Evolutionary conservation across 495 filamentous ascomycete species (phyloP).

Genomic region (Hypoxylon intermedium): DNA sequence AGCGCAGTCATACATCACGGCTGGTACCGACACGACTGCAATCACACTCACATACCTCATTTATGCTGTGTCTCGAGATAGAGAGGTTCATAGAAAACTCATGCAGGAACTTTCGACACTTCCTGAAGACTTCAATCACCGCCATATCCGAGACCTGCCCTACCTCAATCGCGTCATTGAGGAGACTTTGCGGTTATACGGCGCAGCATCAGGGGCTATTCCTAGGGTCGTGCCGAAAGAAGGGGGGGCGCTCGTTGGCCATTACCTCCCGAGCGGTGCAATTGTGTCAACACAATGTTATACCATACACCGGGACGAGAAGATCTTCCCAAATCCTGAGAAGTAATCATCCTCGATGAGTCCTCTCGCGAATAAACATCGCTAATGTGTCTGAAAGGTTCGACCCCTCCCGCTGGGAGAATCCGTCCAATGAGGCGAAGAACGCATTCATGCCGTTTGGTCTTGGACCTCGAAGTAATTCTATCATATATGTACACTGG

Average conservation of each 20-base stretch:
- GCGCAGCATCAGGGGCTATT: constrained; percentile 54
- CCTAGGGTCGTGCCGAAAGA: constrained; percentile 40
- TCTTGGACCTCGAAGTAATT: constrained; percentile 42
- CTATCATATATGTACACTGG: constrained; percentile 28
- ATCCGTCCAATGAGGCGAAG: constrained; percentile 54
- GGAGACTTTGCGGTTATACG: constrained; percentile 64
- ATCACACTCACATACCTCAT: constrained; percentile 53
- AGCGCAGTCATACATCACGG: constrained; percentile 55
- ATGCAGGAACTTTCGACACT: constrained; percentile 51
- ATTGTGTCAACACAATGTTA: constrained; percentile 45
- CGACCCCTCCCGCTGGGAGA: constrained; percentile 30
- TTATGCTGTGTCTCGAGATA: constrained; percentile 43
- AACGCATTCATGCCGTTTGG: constrained; percentile 59
- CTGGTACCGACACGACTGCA: constrained; percentile 59
- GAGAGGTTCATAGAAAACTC: constrained; percentile 46
- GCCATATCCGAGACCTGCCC: constrained; percentile 48
- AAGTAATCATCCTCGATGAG: neutral
- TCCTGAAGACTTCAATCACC: constrained; percentile 46
- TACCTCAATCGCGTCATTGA: constrained; percentile 60
- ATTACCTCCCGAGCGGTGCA: constrained; percentile 40
- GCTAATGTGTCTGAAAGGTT: constrained; percentile 10
- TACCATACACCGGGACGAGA: constrained; percentile 42
- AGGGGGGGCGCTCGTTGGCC: constrained; percentile 38
- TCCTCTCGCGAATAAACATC: neutral
- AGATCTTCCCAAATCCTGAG: constrained; percentile 42